A percentile compares a stretch with the other conserved stretches of the same genome.
These are phyloP conservation scores for Durio zibethinus DNA, from an alignment of 345 rosid genomes.

Conservation along the genomic window DNA sequence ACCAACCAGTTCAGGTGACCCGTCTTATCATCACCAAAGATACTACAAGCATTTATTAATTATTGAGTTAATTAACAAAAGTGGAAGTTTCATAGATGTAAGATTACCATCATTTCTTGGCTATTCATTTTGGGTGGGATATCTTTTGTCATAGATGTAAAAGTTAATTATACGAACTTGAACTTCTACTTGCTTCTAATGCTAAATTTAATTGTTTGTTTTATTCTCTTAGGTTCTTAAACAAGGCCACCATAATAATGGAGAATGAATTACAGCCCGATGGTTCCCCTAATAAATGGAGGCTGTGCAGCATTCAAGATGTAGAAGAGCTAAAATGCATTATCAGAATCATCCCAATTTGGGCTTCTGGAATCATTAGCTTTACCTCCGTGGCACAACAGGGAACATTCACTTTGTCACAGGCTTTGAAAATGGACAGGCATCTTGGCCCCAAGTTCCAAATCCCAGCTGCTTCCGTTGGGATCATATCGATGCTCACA, in stretches of 20 bases:
- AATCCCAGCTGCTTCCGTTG: conserved; percentile 50
- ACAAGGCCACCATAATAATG: conserved; percentile 54
- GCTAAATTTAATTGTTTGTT: too few species aligned
- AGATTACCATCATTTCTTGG: background rate
- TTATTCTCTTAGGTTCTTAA: conserved; percentile 45
- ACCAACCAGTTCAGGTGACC: conserved; percentile 61
- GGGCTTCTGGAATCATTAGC: conserved; percentile 50
- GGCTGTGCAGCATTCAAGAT: conserved; percentile 57
- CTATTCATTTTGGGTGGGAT: background rate
- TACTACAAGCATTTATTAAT: too few species aligned
- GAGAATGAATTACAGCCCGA: conserved; percentile 46
- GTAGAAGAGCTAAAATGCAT: conserved; percentile 72
- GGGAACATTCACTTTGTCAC: conserved; percentile 42
- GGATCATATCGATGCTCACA: conserved; percentile 42
- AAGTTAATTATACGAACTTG: background rate
- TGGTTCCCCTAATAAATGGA: conserved; percentile 44
- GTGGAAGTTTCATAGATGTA: too few species aligned
- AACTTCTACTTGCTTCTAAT: background rate
- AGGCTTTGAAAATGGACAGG: conserved; percentile 56
- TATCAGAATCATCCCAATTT: conserved; percentile 45
- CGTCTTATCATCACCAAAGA: background rate
- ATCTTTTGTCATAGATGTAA: too few species aligned
- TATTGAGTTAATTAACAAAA: background rate
- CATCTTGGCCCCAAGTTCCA: conserved; percentile 55
- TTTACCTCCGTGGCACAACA: conserved; percentile 42